Base-by-base conservation (phyloP, 352 stramenopile genomes). In the Phytophthora lateralis region DNA sequence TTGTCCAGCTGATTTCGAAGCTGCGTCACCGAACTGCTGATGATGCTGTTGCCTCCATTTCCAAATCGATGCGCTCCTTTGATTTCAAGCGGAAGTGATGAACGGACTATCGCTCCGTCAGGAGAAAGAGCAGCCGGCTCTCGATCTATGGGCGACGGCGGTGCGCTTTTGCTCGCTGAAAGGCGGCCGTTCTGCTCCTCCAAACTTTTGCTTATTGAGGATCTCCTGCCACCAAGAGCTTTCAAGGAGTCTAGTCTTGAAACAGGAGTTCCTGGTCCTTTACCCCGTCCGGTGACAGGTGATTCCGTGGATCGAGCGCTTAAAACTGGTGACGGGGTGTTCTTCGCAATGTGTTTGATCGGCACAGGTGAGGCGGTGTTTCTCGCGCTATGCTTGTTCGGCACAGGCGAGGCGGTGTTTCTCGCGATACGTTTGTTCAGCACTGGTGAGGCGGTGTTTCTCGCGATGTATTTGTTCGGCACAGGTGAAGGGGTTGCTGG, bases 1-100 rank as follows among this genome's bases (percentile, higher is more conserved):
- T 91, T 95, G 69, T 95, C 85, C 17, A 95, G 57, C 42, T 95
- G 85, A 45, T 85, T 91, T 4, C 85, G 82, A 47, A 95, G 66
- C 55, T 93, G 81, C 10, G 80, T 87, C 34, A 88, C 82, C 6
- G 73, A 90, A 48, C 72, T 91, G 44, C 78, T 90, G 54, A 89
- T 88, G 34, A 88, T 86, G 29, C 66, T 80, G 42, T 80, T 80
- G 37, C 70, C 75, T 38, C 69, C 67, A 59, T 60, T 76, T 55
- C 44, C 64, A 44, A 66, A 64, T 48, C 64, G 59, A 12, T 56
- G 34, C 0, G 21, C 47, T 39, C 43, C 50, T 17, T 71, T 70
- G 24, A 3, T 63, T 42, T 70, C 66, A 38, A 76, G 38, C 6
- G 60, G 62, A 55, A 73, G 73, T 10, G 70, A 75, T 6, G 63